Conservation (phyloP, 176 grass and related monocot species). For the Puccinellia tenuiflora region DNA sequence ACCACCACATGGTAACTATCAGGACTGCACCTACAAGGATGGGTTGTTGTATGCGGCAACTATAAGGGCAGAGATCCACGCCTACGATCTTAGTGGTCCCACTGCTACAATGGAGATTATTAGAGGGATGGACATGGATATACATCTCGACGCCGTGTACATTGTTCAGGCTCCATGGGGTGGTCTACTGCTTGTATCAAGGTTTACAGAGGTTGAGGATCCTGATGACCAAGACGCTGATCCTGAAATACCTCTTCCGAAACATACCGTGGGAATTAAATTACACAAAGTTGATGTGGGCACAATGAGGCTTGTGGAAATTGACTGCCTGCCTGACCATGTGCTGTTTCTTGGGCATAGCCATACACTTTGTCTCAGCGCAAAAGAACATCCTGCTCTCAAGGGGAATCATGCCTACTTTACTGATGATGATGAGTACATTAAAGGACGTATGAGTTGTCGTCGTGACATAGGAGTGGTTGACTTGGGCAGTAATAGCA, state of each 20-base stretch:
- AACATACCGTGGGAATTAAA: neutral
- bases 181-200: neutral
- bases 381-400: neutral
- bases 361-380: neutral
- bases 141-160: neutral
- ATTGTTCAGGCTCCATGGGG: neutral
- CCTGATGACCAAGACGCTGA: neutral
- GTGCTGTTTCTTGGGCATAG: neutral
- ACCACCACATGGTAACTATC: neutral
- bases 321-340: neutral
- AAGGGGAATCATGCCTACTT: conserved; percentile 1
- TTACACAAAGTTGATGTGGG: neutral
- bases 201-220: neutral
- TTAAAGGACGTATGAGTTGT: neutral
- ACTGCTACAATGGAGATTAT: neutral
- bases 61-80: neutral
- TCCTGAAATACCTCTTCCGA: neutral
- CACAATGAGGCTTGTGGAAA: neutral
- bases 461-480: neutral
- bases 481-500: neutral
- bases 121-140: neutral
- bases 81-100: neutral
- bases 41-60: neutral
- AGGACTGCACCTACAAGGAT: neutral
- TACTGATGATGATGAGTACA: neutral